Evolutionary conservation across 2,329 filamentous ascomycete species (phyloP), one percentile per base, ranked within the genome.

Genomic region (Thelonectria olida): DNA sequence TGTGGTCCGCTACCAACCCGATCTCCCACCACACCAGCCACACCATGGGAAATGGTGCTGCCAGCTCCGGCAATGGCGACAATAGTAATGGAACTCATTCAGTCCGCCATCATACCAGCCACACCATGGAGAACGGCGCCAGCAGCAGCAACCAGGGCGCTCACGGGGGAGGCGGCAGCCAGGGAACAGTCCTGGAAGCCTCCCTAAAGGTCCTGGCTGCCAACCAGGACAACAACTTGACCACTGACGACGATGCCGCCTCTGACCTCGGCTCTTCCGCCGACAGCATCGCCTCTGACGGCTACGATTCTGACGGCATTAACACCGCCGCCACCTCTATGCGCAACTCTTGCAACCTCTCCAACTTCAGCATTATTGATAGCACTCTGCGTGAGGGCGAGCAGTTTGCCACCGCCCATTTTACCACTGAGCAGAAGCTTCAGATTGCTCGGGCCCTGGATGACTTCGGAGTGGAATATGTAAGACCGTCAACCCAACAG

Each of bases 381-480:
- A 67, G 62, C 27, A 72, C 70, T 5, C 57, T 72, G 15, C 58
- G 70, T 10, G 70, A 72, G 60, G 70, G 70, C 10, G 70, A 72
- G 51, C 70, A 70, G 53, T 70, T 89, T 71, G 89, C 90, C 78
- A 92, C 90, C 77, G 88, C 89, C 71, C 90, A 88, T 81, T 96
- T 95, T 76, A 88, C 92, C 73, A 92, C 89, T 52, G 85, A 53
- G 23, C 28, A 41, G 9, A 70, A 70, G 65, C 57, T 72, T 22
- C 61, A 69, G 49, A 70, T 70, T 41, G 67, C 70, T 2, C 53
- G 50, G 22, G 66, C 70, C 7, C 19, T 72, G 7, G 65, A 68
- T 39, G 62, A 91, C 38, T 96, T 96, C 71, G 93, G 71, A 10
- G 69, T 72, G 22, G 70, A 75, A 48, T 75, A 73, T 9, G 66